phyloP scores from a whole-genome alignment of 495 filamentous ascomycete species.

The Hypoxylon lienhwacheense region DNA sequence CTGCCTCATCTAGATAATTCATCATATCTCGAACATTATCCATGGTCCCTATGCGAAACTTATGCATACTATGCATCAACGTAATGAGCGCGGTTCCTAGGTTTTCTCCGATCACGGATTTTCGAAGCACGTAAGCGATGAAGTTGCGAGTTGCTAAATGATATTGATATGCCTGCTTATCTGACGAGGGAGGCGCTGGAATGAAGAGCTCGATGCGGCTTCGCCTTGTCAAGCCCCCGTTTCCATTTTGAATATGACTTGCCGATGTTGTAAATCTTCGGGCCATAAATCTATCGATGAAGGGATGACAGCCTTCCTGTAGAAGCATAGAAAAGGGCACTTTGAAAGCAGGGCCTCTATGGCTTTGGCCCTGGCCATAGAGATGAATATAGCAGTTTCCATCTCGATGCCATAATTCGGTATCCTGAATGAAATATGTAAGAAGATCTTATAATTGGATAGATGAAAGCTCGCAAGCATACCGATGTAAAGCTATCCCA shows the following conservation, averaged over 20 bases:
- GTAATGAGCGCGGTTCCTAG: constrained; percentile 60
- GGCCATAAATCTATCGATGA: constrained; percentile 55
- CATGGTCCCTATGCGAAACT: constrained; percentile 50
- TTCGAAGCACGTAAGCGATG: constrained; percentile 64
- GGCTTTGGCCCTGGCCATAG: constrained; percentile 60
- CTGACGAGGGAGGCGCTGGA: constrained; percentile 54
- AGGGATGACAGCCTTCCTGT: constrained; percentile 51
- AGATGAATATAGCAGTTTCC: constrained; percentile 67
- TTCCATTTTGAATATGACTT: constrained; percentile 23
- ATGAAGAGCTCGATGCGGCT: constrained; percentile 62
- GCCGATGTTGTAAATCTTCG: constrained; percentile 26
- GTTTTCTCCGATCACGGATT: constrained; percentile 61
- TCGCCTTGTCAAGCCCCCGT: constrained; percentile 14
- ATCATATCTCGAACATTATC: constrained; percentile 57
- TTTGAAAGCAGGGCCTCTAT: constrained; percentile 61
- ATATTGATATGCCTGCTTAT: constrained; percentile 55
- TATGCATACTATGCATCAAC: constrained; percentile 60
- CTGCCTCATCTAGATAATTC: constrained; percentile 59
- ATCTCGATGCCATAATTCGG: constrained; percentile 63
- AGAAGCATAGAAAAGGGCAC: constrained; percentile 56
- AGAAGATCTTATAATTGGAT: background rate
- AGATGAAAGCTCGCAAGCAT: constrained; percentile 25
- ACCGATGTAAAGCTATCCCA: constrained; percentile 61
- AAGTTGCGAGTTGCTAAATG: constrained; percentile 69
- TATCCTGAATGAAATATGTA: constrained; percentile 47